Evolutionary conservation across 164 flowering plant genomes (phyloP).

Genomic region (Hamamelis virginiana): DNA sequence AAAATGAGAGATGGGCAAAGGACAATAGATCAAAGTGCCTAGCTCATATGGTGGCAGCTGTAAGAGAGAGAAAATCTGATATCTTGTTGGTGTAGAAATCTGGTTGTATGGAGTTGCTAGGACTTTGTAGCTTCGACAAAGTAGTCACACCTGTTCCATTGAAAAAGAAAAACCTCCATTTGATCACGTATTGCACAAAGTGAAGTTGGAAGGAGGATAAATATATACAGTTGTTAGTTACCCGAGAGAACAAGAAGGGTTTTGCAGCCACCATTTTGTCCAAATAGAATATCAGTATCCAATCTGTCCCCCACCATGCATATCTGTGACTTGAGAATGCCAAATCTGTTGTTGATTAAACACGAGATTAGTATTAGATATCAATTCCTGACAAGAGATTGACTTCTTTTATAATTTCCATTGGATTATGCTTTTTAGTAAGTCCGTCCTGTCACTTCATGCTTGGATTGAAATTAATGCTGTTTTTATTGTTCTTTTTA

Average conservation of each 20-base stretch:
- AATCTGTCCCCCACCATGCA: constrained; percentile 99
- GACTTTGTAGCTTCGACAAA: constrained; percentile 76
- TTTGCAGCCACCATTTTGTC: constrained; percentile 98
- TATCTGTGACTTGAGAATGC: constrained; percentile 86
- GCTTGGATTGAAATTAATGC: too few species aligned
- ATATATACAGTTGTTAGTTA: constrained; percentile 16
- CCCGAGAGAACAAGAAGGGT: constrained; percentile 99
- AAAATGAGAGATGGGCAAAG: background rate
- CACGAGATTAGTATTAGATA: constrained; percentile 12
- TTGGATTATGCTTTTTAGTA: background rate
- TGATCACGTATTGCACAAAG: background rate
- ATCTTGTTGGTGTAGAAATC: constrained; percentile 94
- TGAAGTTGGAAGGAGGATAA: background rate
- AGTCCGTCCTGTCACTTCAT: too few species aligned
- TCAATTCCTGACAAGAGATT: background rate
- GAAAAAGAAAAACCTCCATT: background rate
- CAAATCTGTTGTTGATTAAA: constrained; percentile 54
- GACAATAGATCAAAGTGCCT: background rate
- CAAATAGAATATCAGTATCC: constrained; percentile 95
- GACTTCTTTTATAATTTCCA: background rate
- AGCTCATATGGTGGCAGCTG: constrained; percentile 62
- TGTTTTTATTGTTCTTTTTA: too few species aligned
- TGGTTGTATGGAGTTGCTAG: constrained; percentile 79
- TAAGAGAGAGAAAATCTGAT: constrained; percentile 83
- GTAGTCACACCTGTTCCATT: constrained; percentile 66